Evolutionary conservation across 2,329 filamentous ascomycete species (phyloP), one percentile per base, ranked within the genome.

Genomic region (Triangularia verruculosa): DNA sequence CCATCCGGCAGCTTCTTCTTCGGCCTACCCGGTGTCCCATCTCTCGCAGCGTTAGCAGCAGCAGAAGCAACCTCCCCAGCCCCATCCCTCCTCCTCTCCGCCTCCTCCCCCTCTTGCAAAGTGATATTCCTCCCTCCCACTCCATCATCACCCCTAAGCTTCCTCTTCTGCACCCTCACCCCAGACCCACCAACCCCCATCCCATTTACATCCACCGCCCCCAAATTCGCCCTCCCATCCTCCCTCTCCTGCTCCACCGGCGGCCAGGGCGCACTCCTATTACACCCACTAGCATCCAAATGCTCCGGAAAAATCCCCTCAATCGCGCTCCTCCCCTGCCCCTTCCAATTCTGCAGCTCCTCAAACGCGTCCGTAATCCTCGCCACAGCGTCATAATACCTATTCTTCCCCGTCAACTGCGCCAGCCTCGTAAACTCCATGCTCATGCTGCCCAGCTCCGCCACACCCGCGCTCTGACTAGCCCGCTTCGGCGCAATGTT

Each of bases 361-460:
- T 93, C 85, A 25, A 97, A 82, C 7, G 88, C 89, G 72, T 96
- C 82, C 17, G 92, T 96, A 70, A 97, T 91, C 64, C 93, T 88
- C 57, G 92, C 91, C 65, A 97, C 83, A 15, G 92, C 93, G 77
- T 97, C 93, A 73, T 96, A 97, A 77, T 96, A 97, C 74, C 89
- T 93, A 69, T 89, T 77, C 64, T 94, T 82, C 63, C 87, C 86
- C 0, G 93, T 97, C 67, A 97, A 80, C 75, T 97, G 93, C 8
- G 93, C 91, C 53, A 97, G 82, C 15, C 92, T 86, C 0, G 92
- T 97, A 74, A 97, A 97, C 74, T 97, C 93, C 80, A 97, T 83
- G 8, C 89, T 89, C 66, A 97, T 79, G 11, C 91, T 91, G 1
- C 90, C 93, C 30, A 95, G 75, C 75, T 95, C 91, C n/a, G 86